Evolutionary conservation across 2,329 filamentous ascomycete species (phyloP), one percentile per base, ranked within the genome.

Genomic region (Aschersonia sp.): DNA sequence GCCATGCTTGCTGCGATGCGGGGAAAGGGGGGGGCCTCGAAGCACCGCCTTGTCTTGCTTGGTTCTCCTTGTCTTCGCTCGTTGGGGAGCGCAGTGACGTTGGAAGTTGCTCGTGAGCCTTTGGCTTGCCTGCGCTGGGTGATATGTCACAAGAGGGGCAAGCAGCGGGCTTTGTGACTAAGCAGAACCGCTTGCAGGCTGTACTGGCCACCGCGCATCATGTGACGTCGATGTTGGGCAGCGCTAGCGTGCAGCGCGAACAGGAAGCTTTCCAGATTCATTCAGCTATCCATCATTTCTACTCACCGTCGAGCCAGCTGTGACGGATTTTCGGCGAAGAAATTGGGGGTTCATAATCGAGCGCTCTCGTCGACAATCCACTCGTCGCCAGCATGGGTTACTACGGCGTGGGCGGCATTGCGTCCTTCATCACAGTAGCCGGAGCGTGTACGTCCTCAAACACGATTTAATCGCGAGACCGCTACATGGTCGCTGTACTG

Each of bases 391-490:
- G 59, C 52, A 90, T 90, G 85, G 81, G 80, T 76, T 74, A 84
- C 62, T 69, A 62, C 70, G 79, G 81, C 59, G 66, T 78, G 58
- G 81, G 83, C 66, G 77, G 79, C 66, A 73, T 79, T 61, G 75
- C 76, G 58, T 74, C 80, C 57, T 79, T 84, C 60, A 70, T 89
- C 58, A 70, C 76, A 49, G 73, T 92, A 51, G 79, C 89, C 58
- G 86, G 83, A 74, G 72, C 80, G 66, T 92, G 87, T 94, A 77
- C 66, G 86, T 55, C 29, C 7, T 39, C 22, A 4, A 14, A 5
- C 4, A 22, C 7, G 35, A 30, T 11, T 30, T 29, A 43, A 32
- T 7, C 41, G 8, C 32, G 32, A 46, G 22, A 22, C n/a, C 10
- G 40, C 40, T 12, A 22, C 3, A 14, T 7, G 14, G 40, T 14